Evolutionary conservation across 2,329 filamentous ascomycete species (phyloP), one percentile per base, ranked within the genome.

Genomic region (Colletotrichum tofieldiae): DNA sequence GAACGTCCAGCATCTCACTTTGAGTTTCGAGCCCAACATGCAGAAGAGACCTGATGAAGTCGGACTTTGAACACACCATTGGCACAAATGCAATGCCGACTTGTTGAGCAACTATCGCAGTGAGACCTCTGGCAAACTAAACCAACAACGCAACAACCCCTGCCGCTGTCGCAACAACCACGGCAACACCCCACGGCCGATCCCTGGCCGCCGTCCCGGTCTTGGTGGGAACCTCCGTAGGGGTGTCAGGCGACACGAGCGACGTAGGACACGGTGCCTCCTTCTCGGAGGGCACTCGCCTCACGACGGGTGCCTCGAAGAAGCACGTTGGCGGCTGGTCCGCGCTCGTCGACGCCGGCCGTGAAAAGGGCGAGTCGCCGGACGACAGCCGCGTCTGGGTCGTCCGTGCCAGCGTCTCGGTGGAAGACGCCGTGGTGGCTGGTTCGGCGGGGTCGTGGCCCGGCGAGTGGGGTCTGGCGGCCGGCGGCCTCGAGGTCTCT

Each of bases 311-410:
- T 16, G 35, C 49, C 47, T 45, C 35, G 26, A 64, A 64, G 37
- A 32, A 39, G 61, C 61, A 64, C 47, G 61, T 64, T n/a, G 61
- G 45, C 35, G 32, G 60, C 32, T 45, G 49, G 23, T 26, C 45
- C 20, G 45, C 43, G 18, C n/a, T 20, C 60, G 60, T 41, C 18
- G 60, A 35, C 47, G 47, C 54, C 61, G 18, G 49, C 16, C 16
- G 54, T 23, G 23, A 23, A n/a, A 12, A 41, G 14, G 39, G 11
- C 4, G 39, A 16, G 39, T 5, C 47, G 23, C 5, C 5, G 23
- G 47, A 29, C 23, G 47, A 51, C 23, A 26, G 23, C 23, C 47
- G 23, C n/a, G 45, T 29, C 16, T 18, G 29, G 14, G 23, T 14
- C n/a, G 59, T 51, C n/a, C n/a, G 45, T n/a, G n/a, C 51, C n/a